These are phyloP conservation scores for Kwoniella bestiolae DNA, from an alignment of 768 basidiomycete genomes.

Conservation along the genomic window DNA sequence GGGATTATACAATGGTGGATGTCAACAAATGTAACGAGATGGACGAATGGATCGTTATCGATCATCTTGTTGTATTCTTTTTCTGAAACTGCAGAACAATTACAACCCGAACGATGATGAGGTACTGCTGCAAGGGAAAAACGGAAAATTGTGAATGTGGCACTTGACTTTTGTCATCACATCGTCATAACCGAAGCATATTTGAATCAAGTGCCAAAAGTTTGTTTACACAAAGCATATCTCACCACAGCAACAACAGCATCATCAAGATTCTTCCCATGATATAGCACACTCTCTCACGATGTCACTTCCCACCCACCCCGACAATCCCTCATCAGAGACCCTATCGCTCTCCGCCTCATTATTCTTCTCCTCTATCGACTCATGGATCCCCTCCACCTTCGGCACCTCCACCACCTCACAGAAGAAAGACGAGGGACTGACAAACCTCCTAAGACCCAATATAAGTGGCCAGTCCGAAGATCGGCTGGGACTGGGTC, in stretches of 20 bases:
- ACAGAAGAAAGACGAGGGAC: not conserved
- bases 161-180: conserved; percentile 1
- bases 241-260: not conserved
- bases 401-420: conserved; percentile 27
- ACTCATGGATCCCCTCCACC: conserved; percentile 39
- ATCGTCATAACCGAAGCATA: conserved; percentile 3
- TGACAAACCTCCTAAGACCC: not conserved
- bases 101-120: not conserved
- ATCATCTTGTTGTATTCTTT: too few species aligned
- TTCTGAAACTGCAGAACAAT: not conserved
- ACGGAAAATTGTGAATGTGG: conserved; percentile 30
- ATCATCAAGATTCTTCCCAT: not conserved
- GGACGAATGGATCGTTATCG: not conserved
- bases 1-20: not conserved
- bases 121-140: conserved; percentile 2
- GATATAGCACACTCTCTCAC: not conserved
- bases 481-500: conserved; percentile 41
- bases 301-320: not conserved
- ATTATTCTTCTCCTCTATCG: conserved; percentile 35
- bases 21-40: not conserved
- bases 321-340: conserved; percentile 16
- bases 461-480: conserved; percentile 2
- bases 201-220: not conserved
- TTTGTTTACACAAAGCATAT: not conserved
- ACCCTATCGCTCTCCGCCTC: conserved; percentile 33